Conservation (phyloP, 2,329 filamentous ascomycete species). For the Pseudogymnoascus sp. region DNA sequence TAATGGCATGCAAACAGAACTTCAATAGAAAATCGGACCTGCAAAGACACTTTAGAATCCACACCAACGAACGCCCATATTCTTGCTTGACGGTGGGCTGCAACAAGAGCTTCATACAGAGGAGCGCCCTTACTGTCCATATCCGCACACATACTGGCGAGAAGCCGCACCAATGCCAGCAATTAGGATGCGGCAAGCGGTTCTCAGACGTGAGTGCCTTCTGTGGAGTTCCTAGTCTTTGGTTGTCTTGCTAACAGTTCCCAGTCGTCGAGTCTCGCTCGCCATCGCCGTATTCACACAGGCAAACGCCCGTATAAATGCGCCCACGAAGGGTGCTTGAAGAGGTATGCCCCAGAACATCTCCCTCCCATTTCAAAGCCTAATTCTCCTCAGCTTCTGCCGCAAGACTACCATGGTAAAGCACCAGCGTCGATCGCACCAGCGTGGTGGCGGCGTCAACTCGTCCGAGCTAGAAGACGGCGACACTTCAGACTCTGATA, state of each 20-base stretch:
- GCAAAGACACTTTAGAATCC: conserved; percentile 63
- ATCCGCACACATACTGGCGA: conserved; percentile 65
- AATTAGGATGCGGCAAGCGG: conserved; percentile 58
- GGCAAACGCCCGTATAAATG: conserved; percentile 63
- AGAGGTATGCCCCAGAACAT: conserved; percentile 24
- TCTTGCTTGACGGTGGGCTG: conserved; percentile 53
- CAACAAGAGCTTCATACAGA: conserved; percentile 64
- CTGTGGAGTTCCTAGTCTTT: neutral
- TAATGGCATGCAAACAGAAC: conserved; percentile 39
- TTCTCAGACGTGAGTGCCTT: conserved; percentile 57
- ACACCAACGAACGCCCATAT: conserved; percentile 65
- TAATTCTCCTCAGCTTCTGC: conserved; percentile 48
- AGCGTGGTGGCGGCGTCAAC: conserved; percentile 44
- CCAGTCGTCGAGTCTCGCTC: conserved; percentile 31
- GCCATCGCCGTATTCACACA: conserved; percentile 63
- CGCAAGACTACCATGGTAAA: conserved; percentile 67
- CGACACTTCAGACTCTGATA: conserved; percentile 30
- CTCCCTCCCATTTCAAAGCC: neutral
- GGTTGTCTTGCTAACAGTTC: conserved; percentile 15
- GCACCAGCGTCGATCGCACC: conserved; percentile 55
- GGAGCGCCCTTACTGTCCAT: conserved; percentile 63
- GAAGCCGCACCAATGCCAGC: conserved; percentile 63
- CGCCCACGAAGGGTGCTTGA: conserved; percentile 36
- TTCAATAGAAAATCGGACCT: conserved; percentile 68
- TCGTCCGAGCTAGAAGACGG: conserved; percentile 41